phyloP scores from a whole-genome alignment of 192 early-diverging fungal species.

The Coemansia sp. region DNA sequence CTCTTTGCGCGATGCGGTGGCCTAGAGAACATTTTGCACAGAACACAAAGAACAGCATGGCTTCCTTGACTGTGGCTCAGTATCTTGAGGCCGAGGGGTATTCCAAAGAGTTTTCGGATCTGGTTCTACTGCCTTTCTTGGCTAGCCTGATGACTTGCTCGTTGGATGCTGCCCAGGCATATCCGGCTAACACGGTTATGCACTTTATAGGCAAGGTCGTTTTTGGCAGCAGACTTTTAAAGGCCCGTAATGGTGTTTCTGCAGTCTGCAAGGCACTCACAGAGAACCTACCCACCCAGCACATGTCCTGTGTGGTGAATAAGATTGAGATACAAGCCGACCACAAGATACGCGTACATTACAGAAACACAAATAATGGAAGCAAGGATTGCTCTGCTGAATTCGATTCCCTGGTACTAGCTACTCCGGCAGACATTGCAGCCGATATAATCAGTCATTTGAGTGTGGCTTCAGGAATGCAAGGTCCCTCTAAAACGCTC shows the following conservation, averaged over 20 bases:
- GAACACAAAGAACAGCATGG: too few species aligned
- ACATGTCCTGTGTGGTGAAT: slow-evolving; percentile 9
- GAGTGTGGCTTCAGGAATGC: neutral
- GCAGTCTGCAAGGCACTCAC: slow-evolving; percentile 32
- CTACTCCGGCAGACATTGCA: slow-evolving; percentile 35
- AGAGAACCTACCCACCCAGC: neutral
- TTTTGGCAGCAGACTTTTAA: slow-evolving; percentile 32
- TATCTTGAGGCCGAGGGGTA: slow-evolving; percentile 24
- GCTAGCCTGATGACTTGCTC: slow-evolving; percentile 45
- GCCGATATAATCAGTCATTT: slow-evolving; percentile 6
- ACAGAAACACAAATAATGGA: slow-evolving; percentile 5
- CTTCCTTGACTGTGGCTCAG: too few species aligned
- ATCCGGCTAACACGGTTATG: slow-evolving; percentile 40
- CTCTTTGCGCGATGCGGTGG: slow-evolving; percentile 13
- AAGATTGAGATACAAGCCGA: neutral
- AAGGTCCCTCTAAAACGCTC: slow-evolving; percentile 16
- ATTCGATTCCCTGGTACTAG: slow-evolving; percentile 39
- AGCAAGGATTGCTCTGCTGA: too few species aligned
- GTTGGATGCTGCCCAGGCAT: slow-evolving; percentile 19
- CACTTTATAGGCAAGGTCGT: slow-evolving; percentile 29
- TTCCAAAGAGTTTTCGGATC: slow-evolving; percentile 7
- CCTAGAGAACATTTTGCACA: too few species aligned
- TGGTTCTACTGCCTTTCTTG: slow-evolving; percentile 40
- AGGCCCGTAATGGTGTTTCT: slow-evolving; percentile 33
- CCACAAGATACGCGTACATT: slow-evolving; percentile 2